Evolutionary conservation across 2,329 filamentous ascomycete genomes (phyloP), one percentile per base, ranked within the genome.

Genomic region (Hypocreales sp.): DNA sequence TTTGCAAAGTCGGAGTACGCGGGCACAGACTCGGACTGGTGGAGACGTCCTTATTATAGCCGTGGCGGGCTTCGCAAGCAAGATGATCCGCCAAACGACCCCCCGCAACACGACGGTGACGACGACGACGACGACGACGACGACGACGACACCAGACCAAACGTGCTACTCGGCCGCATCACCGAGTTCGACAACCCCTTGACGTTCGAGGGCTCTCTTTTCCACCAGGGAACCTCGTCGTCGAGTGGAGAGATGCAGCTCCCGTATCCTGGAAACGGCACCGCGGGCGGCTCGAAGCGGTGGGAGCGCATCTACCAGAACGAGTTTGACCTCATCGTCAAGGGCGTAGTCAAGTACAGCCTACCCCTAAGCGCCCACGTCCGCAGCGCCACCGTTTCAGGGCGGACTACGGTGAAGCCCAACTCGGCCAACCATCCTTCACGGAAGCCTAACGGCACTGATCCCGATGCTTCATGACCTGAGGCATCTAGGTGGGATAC

Each of bases 1-100:
- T 95, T 95, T 51, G 90, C 90, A 17, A 93, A 92, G 53, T 94
- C 84, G 33, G 82, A 80, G 33, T 80, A 87, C 46, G 79, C 87
- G 9, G 80, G 81, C n/a, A 66, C 63, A 7, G 69, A 73, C 40
- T 66, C 60, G 15, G 63, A 71, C 42, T 72, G 70, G 67, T 66
- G 67, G 63, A 57, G 60, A 13, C 46, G 46, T 20, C 45, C 18
- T 10, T n/a, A 44, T 22, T 36, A 44, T 30, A 37, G 43, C 16
- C 40, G 38, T 14, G 36, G 38, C 12, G 38, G 42, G 12, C 28
- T 52, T 8, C 45, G 36, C 10, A 30, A 34, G n/a, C 25, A 34
- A 14, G 48, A 52, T 26, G 50, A 53, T 29, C 45, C 50, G 7
- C 28, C 34, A 14, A 46, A 56, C 29, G 55, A 58, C 25, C 50